Evolutionary conservation across 2,329 filamentous ascomycete species (phyloP).

Genomic region (Cladosporium sp.): DNA sequence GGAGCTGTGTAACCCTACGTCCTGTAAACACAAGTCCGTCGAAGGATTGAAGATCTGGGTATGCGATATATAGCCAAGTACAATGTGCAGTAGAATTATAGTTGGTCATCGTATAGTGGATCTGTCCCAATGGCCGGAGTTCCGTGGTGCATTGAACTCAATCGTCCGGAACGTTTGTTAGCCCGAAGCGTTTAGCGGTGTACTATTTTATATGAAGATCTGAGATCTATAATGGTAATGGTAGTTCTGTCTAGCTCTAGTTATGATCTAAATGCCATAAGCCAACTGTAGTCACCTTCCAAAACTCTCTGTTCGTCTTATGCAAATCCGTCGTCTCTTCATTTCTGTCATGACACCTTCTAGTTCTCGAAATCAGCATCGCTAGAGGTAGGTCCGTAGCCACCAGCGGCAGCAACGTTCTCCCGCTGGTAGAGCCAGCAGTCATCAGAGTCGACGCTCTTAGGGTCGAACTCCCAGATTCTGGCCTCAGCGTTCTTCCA

Average conservation of each 20-base stretch:
- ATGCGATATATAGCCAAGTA: neutral
- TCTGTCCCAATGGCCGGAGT: neutral
- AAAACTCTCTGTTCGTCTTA: neutral
- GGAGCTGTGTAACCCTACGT: neutral
- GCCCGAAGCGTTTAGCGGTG: slow-evolving; percentile 1
- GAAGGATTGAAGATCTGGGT: neutral
- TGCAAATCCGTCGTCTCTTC: neutral
- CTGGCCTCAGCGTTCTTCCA: slow-evolving; percentile 31
- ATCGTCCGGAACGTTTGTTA: slow-evolving; percentile 4
- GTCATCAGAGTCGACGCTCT: slow-evolving; percentile 23
- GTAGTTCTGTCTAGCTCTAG: neutral
- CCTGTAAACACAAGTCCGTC: neutral
- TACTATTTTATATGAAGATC: too few species aligned
- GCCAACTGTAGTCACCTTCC: neutral
- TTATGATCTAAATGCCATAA: neutral
- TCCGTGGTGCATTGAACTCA: slow-evolving; percentile 3
- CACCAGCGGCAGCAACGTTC: slow-evolving; percentile 29
- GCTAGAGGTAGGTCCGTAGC: slow-evolving; percentile 27
- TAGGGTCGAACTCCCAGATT: slow-evolving; percentile 25
- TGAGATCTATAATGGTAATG: too few species aligned
- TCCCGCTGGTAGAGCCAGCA: slow-evolving; percentile 26
- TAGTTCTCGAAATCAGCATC: slow-evolving; percentile 24
- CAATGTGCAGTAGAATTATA: neutral
- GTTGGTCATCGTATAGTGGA: neutral
- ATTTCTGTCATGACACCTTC: neutral